Conservation (phyloP, 441 rosid genomes). For the Gossypium laxum region DNA sequence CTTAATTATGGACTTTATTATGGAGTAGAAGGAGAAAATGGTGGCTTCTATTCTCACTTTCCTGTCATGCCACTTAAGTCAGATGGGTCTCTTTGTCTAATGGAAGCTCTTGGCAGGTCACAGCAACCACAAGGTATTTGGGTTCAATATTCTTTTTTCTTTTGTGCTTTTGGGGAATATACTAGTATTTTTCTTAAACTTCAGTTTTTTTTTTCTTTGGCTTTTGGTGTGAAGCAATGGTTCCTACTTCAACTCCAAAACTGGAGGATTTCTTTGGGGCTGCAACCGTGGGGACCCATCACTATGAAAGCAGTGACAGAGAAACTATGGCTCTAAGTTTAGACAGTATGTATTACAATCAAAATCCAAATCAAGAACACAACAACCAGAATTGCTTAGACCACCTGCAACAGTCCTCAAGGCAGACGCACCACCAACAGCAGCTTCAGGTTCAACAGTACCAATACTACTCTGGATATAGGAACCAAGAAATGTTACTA, state of each 20-base stretch:
- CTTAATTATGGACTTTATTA: constrained; percentile 41
- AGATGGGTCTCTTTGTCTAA: constrained; percentile 85
- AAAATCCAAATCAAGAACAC: constrained; percentile 27
- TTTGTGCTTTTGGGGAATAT: constrained; percentile 4
- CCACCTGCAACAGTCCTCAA: constrained; percentile 32
- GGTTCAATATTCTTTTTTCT: neutral
- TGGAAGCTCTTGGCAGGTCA: constrained; percentile 80
- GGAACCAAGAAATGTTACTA: constrained; percentile 32
- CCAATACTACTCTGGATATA: constrained; percentile 26
- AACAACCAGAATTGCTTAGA: constrained; percentile 28
- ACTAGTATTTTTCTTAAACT: constrained; percentile 6
- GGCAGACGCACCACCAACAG: constrained; percentile 23
- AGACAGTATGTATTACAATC: constrained; percentile 62
- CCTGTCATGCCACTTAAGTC: constrained; percentile 85
- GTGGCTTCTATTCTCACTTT: constrained; percentile 42
- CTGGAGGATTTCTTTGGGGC: constrained; percentile 85
- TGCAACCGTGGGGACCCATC: constrained; percentile 60
- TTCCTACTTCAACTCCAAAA: constrained; percentile 55
- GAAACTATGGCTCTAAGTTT: constrained; percentile 73
- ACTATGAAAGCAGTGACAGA: constrained; percentile 41
- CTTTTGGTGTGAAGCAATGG: constrained; percentile 36
- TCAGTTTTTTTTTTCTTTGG: constrained; percentile 15
- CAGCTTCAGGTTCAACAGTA: constrained; percentile 31
- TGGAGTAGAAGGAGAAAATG: constrained; percentile 38
- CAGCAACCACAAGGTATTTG: constrained; percentile 38